Conservation (phyloP, 2,329 filamentous ascomycete genomes). For the Pyricularia pennisetigena region DNA sequence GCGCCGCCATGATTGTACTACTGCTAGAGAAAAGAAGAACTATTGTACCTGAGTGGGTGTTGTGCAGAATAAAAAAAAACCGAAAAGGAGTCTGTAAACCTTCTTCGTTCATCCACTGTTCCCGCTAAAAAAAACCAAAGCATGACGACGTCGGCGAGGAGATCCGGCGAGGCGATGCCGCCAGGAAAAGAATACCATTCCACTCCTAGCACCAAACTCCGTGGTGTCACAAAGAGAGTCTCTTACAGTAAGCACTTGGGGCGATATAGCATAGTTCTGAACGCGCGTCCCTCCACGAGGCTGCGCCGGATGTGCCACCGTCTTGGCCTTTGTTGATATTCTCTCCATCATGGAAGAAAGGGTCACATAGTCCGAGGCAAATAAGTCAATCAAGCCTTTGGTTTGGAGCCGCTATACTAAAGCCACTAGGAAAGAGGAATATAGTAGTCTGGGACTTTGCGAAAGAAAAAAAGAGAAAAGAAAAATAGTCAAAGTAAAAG, state of each 20-base stretch:
- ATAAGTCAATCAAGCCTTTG: slow-evolving; percentile 18
- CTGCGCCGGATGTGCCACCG: neutral
- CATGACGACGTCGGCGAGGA: neutral
- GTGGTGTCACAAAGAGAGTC: neutral
- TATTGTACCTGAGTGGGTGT: neutral
- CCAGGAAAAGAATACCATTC: neutral
- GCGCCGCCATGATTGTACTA: neutral
- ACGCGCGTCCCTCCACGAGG: neutral
- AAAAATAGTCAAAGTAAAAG: slow-evolving; percentile 8
- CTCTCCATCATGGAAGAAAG: neutral
- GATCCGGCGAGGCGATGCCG: neutral
- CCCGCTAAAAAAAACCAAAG: neutral
- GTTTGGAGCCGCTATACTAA: slow-evolving; percentile 5
- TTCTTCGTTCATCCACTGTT: neutral
- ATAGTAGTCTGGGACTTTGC: neutral
- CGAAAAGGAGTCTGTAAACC: neutral
- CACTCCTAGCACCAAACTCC: neutral
- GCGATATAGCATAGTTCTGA: neutral
- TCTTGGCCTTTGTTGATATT: neutral
- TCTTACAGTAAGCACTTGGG: neutral
- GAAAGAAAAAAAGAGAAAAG: slow-evolving; percentile 8
- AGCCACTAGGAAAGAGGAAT: slow-evolving; percentile 5
- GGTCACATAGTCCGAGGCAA: neutral
- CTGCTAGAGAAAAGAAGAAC: neutral
- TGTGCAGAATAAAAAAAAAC: neutral